Percentiles rank a stretch among this genome's conserved stretches.
These are phyloP conservation scores for sweet orange (Citrus sinensis) DNA, from an alignment of 345 rosid genomes.

Conservation along the genomic window DVS_A1.0 CM039163.1:50712001-50712500, in stretches of 20 bases:
- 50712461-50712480: slow-evolving; percentile 52
- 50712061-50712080: slow-evolving; percentile 54
- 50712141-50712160: neutral
- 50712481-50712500: slow-evolving; percentile 69
- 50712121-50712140: neutral
- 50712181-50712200: slow-evolving; percentile 40
- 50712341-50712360: too few species aligned
- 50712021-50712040: slow-evolving; percentile 32
- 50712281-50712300: neutral
- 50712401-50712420: too few species aligned
- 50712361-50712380: too few species aligned
- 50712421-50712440: neutral
- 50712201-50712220: slow-evolving; percentile 75
- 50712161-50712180: neutral
- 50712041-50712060: slow-evolving; percentile 58
- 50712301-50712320: neutral
- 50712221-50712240: slow-evolving; percentile 94
- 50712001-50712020: slow-evolving; percentile 30
- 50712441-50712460: slow-evolving; percentile 73
- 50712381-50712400: too few species aligned
- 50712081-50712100: neutral
- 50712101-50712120: neutral
- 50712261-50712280: slow-evolving; percentile 48
- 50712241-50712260: slow-evolving; percentile 93
- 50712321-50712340: neutral